Base-by-base conservation (phyloP, 352 stramenopile species). In the Blastocystis hominis region DNA sequence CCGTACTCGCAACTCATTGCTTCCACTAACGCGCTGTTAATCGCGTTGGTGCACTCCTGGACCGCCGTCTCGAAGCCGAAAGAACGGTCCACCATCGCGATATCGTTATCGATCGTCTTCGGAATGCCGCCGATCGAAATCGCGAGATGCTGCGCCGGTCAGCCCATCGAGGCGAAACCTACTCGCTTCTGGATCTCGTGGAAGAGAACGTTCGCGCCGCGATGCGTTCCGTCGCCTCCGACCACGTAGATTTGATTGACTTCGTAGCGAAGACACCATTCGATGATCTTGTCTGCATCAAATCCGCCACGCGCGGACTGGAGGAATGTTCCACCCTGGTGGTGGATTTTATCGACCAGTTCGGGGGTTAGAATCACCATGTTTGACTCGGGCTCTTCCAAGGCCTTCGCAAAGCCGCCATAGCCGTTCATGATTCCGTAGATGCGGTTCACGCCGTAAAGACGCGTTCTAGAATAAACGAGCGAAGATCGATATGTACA, bases 21-120 rank as follows among this genome's bases (percentile, higher is more conserved):
- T 90, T 98, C 95, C 7, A 93, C 96, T 79, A 93, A 92, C 46
- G 92, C 92, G 46, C 89, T 90, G 46, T 88, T 78, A 86, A 98
- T 98, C 30, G 95, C 95, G 40, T 90, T 91, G 91, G 97, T 94
- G 20, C 95, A 95, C 88, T 97, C 95, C 91, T 98, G 95, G 0
- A 99, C 95, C 3, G 95, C 93, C 40, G 95, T 97, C 86, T 96
- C 94, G 90, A 99, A 99, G 59, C 96, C 96, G 89, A 99, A 99
- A 54, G 93, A 97, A 69, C 95, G 94, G 90, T 99, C 96, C 77
- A 99, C 94, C 72, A 98, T 92, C 89, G 97, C 95, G 64, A 99
- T 94, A 90, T 98, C 96, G 90, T 99, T 99, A 92, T 99, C 96
- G 86, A 99, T 98, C 2, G 96, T 98, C 92, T 99, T 99, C 30